Conservation (phyloP, 345 rosid species). For the Populus simonii region DNA sequence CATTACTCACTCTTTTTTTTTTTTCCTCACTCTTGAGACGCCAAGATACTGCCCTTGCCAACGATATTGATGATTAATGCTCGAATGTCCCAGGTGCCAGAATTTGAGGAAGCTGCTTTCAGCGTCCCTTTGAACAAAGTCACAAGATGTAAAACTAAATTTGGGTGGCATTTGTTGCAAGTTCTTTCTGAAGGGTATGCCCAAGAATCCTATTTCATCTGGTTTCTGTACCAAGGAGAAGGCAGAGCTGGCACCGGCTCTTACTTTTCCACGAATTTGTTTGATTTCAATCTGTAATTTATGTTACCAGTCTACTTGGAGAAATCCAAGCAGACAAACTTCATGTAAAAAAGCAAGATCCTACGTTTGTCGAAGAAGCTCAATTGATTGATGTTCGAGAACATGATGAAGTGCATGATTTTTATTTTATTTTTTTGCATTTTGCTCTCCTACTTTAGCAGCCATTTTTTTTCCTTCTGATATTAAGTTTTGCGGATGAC, state of each 20-base stretch:
- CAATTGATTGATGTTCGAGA: conserved; percentile 92
- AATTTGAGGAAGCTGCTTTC: conserved; percentile 93
- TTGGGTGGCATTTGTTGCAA: conserved; percentile 91
- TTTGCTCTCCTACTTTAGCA: neutral
- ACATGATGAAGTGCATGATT: conserved; percentile 90
- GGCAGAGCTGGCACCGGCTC: neutral
- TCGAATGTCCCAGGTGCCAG: conserved; percentile 60
- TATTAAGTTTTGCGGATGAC: neutral
- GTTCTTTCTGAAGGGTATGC: conserved; percentile 83
- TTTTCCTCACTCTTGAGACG: neutral
- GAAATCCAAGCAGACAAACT: conserved; percentile 68
- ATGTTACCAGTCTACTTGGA: conserved; percentile 38
- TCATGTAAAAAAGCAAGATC: conserved; percentile 74
- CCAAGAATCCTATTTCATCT: conserved; percentile 9
- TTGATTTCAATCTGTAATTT: conserved; percentile 2
- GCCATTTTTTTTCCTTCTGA: neutral
- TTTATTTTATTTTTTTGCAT: conserved; percentile 13
- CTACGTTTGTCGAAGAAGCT: conserved; percentile 62
- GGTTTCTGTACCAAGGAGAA: neutral
- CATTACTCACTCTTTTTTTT: too few species aligned
- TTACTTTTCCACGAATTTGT: conserved; percentile 4
- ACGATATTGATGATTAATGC: conserved; percentile 10
- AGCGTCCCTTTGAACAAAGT: conserved; percentile 62
- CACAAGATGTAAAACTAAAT: conserved; percentile 75
- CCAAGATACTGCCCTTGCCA: too few species aligned